Evolutionary conservation across 176 grass and related monocot species (phyloP).

Genomic region (Oryza meyeriana): DNA sequence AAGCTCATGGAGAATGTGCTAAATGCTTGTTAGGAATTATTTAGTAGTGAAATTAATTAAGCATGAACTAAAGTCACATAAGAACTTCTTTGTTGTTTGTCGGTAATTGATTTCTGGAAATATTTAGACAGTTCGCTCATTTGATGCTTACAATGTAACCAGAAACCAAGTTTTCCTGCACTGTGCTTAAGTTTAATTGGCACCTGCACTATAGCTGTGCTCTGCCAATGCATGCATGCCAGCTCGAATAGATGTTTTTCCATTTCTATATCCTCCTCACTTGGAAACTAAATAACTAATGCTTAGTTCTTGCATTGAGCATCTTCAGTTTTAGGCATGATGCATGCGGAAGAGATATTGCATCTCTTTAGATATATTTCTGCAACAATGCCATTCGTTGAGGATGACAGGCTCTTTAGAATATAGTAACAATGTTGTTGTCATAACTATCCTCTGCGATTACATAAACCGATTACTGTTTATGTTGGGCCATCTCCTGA

Average conservation of each 20-base stretch:
- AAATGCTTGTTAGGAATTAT: background rate
- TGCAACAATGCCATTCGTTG: background rate
- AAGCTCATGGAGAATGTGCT: background rate
- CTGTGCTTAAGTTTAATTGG: background rate
- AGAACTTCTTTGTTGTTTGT: background rate
- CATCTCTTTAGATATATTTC: background rate
- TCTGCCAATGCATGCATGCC: background rate
- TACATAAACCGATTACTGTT: slow-evolving; percentile 14
- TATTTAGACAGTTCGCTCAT: background rate
- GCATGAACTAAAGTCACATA: slow-evolving; percentile 10
- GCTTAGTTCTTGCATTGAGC: background rate
- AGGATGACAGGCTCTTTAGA: background rate
- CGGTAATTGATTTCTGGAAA: slow-evolving; percentile 3
- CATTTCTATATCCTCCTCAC: background rate
- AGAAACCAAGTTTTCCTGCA: background rate
- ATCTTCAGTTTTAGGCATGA: background rate
- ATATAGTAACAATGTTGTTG: background rate
- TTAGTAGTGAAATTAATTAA: background rate
- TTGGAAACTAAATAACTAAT: background rate
- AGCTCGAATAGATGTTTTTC: background rate
- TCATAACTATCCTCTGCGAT: background rate
- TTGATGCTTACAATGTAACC: background rate
- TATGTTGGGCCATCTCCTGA: background rate
- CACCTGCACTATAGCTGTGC: background rate
- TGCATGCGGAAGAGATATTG: background rate